Evolutionary conservation across 2,329 filamentous ascomycete species (phyloP), one percentile per base, ranked within the genome.

Genomic region (Claviceps sorghi): DNA sequence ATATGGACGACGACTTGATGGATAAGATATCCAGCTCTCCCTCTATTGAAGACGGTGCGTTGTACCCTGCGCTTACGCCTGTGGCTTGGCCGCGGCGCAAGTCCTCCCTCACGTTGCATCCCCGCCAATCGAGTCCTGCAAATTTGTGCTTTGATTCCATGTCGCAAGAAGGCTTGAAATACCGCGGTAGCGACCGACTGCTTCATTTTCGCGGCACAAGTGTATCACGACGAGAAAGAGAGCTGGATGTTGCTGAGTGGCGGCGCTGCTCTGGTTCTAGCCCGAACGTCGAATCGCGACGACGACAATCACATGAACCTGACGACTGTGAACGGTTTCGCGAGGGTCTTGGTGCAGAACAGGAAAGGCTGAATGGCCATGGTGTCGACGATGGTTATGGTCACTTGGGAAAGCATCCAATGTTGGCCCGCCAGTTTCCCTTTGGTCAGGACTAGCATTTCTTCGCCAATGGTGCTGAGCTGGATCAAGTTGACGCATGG

Each of bases 31-130:
- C 91, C 62, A 97, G 90, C 69, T 97, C 91, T 62, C 93, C 93
- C 65, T 97, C 91, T 61, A 98, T 98, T 69, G 89, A 95, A 76
- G 91, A 97, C 84, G 91, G 91, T 98, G 83, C 78, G 89, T 93
- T 74, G 72, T 70, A 68, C 70, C 65, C 64, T 49, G 58, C 61
- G 59, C 55, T 59, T 56, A 62, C 68, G 59, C 64, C 66, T 50
- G 63, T 56, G 58, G 62, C 61, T 55, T 72, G 70, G 72, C 72
- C 72, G 53, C 66, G 64, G 58, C 69, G 70, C 62, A 63, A 70
- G 57, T 71, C 70, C 56, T 73, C 70, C 58, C 65, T 72, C 49
- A 64, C 62, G 56, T 61, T 62, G 52, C 59, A 61, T 55, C 56
- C 58, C 56, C 59, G 61, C 61, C 62, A 62, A 60, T 65, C 65